Evolutionary conservation across 2,329 filamentous ascomycete species (phyloP).

Genomic region (Bisporella sp.): DNA sequence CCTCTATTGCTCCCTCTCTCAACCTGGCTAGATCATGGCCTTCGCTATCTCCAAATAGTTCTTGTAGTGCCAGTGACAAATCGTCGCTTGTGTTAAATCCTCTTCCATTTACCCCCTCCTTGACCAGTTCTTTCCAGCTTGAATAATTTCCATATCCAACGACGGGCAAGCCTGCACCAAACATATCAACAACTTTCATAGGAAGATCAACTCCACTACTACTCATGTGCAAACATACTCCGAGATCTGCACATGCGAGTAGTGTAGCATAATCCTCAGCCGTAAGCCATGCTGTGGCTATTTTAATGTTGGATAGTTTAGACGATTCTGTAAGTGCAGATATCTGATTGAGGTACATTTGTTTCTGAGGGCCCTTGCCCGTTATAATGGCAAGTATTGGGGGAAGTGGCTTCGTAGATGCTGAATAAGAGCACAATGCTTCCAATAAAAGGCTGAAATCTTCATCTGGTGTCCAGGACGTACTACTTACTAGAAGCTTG

Average conservation of each 20-base stretch:
- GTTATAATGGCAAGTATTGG: slow-evolving; percentile 90
- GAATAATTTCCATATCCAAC: slow-evolving; percentile 80
- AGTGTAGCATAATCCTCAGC: slow-evolving; percentile 78
- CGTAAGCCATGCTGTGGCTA: slow-evolving; percentile 79
- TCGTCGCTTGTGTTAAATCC: slow-evolving; percentile 71
- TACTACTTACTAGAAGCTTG: slow-evolving; percentile 80
- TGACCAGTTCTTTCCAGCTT: slow-evolving; percentile 86
- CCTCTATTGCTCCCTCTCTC: slow-evolving; percentile 62
- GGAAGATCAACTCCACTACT: slow-evolving; percentile 92
- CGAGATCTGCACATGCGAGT: slow-evolving; percentile 79
- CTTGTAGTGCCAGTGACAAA: slow-evolving; percentile 53
- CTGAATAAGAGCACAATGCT: slow-evolving; percentile 70
- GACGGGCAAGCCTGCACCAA: slow-evolving; percentile 87
- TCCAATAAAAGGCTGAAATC: slow-evolving; percentile 86
- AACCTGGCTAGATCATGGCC: slow-evolving; percentile 50
- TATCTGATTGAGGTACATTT: slow-evolving; percentile 65
- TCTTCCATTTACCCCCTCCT: slow-evolving; percentile 75
- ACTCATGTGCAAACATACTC: slow-evolving; percentile 86
- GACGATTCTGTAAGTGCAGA: slow-evolving; percentile 50
- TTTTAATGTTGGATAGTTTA: slow-evolving; percentile 61
- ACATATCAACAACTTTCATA: slow-evolving; percentile 99
- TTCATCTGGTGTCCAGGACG: slow-evolving; percentile 95
- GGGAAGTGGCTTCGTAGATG: slow-evolving; percentile 29
- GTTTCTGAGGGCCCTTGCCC: slow-evolving; percentile 82
- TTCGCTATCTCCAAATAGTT: slow-evolving; percentile 51